Base-by-base conservation (phyloP, 2,329 filamentous ascomycete genomes). In the Penicillium sp. region DNA sequence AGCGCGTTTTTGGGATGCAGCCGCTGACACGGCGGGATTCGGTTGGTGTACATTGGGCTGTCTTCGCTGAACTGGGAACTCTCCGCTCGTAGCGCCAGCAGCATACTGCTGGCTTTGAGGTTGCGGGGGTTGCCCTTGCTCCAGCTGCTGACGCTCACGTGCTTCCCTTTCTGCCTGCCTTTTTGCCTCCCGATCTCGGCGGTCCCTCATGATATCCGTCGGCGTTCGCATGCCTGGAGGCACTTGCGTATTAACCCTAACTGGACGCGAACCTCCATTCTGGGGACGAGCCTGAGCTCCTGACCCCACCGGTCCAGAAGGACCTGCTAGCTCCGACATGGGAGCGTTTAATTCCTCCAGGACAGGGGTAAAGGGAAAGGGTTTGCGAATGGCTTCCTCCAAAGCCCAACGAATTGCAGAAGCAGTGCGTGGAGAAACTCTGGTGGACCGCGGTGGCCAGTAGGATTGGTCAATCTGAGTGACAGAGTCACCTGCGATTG, bases 321-420 rank as follows among this genome's bases (percentile, higher is more conserved):
- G 79, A 68, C 84, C 83, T 68, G 84, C 81, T 65, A 96, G 80
- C 72, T 96, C 92, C 65, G 92, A 89, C 92, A 99, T 97, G 67
- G 85, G 84, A 64, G 92, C 90, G 82, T 90, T 88, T 78, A 96
- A 90, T 80, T 99, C 94, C 60, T 87, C 82, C 64, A 87, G 77
- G 73, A 96, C 91, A 23, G 89, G 82, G 8, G 91, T 95, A 74
- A 97, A 95, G 49, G 85, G 79, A 63, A 91, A 83, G 2, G 93
- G 91, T 47, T 87, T 83, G 47, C 92, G 88, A 63, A 97, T 82
- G 38, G 90, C 91, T 77, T 95, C 91, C 78, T 97, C 92, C 57
- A 97, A 84, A 38, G 91, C 86, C 79, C 89, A 97, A 65, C 96
- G 87, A 70, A 99, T 92, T 38, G 94, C 93, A 72, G 89, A 90